Base-by-base conservation (phyloP, 768 basidiomycete genomes). In the Collybiopsis confluens region DNA sequence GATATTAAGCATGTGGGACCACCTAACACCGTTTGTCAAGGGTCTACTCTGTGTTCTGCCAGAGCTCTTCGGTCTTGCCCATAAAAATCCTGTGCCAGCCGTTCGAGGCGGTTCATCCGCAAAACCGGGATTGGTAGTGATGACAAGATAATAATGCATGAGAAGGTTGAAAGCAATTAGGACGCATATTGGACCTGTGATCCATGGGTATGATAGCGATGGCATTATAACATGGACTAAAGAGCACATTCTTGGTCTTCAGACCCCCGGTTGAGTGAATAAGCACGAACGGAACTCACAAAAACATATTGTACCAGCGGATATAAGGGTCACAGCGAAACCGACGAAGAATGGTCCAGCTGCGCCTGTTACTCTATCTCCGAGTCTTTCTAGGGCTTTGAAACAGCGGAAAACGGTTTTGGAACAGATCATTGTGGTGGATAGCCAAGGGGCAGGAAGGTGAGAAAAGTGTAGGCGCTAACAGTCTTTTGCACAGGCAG, bases 271-370 rank as follows among this genome's bases (percentile, higher is more conserved):
- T n/a, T n/a, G n/a, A n/a, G n/a, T n/a, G n/a, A n/a, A n/a, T n/a
- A n/a, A 23, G 54, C 20, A 8, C 43, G 57, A 47, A 47, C 42
- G 13, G 30, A 23, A 81, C 88, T 70, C 64, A 95, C 93, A 92
- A 66, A 96, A 98, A 58, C 81, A 85, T 45, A 92, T 56, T 0
- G 81, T 74, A 42, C 92, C 94, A 1, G 75, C 61, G 10, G 75
- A 69, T 15, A 94, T 84, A 24, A 98, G 76, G 6, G 83, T 62
- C 52, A 87, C 74, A 3, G 92, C 95, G n/a, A 96, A 73, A 1
- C 72, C 78, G 36, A 98, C 82, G 65, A 98, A 98, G 62, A 88
- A 82, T 0, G 94, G 96, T 0, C 95, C 96, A 27, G 91, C 94
- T 49, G 90, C 88, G 50, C 94, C 92, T 0, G 92, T 97, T 36